phyloP scores from a whole-genome alignment of 768 basidiomycete species.

The Trametes elegans region DNA sequence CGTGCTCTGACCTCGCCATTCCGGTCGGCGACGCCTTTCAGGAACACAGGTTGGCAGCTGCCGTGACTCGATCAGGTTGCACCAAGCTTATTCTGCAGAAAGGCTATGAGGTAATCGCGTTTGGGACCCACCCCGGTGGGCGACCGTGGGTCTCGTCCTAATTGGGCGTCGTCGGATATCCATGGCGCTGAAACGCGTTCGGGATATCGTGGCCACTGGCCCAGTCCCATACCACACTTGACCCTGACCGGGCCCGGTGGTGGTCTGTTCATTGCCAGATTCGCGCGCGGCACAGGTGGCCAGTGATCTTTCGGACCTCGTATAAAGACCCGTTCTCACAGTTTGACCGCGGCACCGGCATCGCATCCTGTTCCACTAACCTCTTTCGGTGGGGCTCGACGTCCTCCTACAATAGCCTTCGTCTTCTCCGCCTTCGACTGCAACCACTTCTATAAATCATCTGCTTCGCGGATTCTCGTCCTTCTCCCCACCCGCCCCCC shows the following conservation, averaged over 20 bases:
- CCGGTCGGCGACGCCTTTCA: background rate
- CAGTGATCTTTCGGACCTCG: background rate
- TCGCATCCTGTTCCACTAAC: conserved; percentile 14
- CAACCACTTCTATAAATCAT: background rate
- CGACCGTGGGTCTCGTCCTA: conserved; percentile 1
- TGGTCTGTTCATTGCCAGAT: conserved; percentile 11
- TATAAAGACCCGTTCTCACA: conserved; percentile 9
- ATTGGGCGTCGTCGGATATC: conserved; percentile 7
- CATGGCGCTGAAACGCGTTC: conserved; percentile 19
- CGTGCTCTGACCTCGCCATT: no score
- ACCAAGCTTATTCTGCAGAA: conserved; percentile 7
- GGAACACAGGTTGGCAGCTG: background rate
- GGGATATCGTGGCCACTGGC: conserved; percentile 4
- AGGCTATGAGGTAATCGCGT: conserved; percentile 8
- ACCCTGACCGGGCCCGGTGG: no score
- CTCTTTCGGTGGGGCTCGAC: conserved; percentile 13
- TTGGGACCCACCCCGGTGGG: background rate
- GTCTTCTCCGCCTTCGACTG: background rate
- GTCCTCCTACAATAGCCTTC: conserved; percentile 9
- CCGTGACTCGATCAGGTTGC: conserved; percentile 11
- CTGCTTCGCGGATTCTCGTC: background rate
- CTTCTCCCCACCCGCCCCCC: background rate
- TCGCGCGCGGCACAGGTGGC: conserved; percentile 1
- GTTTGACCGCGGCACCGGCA: conserved; percentile 4
- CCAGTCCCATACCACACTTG: conserved; percentile 7